Evolutionary conservation across 129 eudicot species (phyloP).

Genomic region (Kitagawia praeruptora): DNA sequence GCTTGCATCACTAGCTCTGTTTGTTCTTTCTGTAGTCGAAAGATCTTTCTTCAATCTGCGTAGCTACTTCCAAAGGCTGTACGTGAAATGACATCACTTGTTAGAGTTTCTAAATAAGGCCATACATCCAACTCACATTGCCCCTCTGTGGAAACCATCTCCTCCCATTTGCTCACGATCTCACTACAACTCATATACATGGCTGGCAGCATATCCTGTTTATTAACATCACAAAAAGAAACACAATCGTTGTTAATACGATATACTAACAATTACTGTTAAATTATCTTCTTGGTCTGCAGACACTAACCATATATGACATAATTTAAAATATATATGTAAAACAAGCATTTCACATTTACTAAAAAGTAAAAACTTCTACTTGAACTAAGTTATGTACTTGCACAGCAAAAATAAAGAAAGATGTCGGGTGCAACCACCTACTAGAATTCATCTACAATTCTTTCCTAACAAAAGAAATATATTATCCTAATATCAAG

Average conservation of each 20-base stretch:
- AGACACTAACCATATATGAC: not conserved
- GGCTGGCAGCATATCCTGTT: slow-evolving; percentile 19
- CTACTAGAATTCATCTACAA: too few species aligned
- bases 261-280: not conserved
- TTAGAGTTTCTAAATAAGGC: slow-evolving; percentile 8
- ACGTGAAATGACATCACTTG: slow-evolving; percentile 23
- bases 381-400: not conserved
- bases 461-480: too few species aligned
- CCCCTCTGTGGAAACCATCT: not conserved
- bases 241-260: not conserved
- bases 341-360: not conserved
- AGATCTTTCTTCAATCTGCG: slow-evolving; percentile 14
- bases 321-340: not conserved
- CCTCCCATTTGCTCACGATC: slow-evolving; percentile 16
- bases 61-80: slow-evolving; percentile 22
- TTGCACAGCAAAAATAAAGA: too few species aligned
- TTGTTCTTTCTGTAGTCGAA: slow-evolving; percentile 13
- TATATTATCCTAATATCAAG: too few species aligned
- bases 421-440: too few species aligned
- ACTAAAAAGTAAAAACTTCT: not conserved
- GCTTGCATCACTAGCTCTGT: not conserved
- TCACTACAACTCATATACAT: slow-evolving; percentile 12
- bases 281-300: not conserved
- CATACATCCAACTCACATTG: slow-evolving; percentile 18
- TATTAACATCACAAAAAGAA: not conserved